Percentiles rank a stretch among this genome's conserved stretches.
Evolutionary conservation across 805 yeast species (phyloP).

Genomic region (Komagataella phaffii): DNA sequence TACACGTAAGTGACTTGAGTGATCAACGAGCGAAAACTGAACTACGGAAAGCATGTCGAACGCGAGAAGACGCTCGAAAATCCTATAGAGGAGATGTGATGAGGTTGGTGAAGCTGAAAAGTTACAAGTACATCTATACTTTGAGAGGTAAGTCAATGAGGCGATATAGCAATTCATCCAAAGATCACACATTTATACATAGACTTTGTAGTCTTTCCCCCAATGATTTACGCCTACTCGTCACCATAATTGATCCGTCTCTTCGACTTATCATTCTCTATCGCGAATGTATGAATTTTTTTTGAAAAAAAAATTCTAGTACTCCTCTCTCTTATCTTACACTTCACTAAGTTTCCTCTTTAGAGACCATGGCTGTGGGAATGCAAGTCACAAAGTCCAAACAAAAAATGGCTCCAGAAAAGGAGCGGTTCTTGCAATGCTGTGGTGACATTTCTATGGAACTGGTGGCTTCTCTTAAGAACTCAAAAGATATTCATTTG

Average conservation of each 20-base stretch:
- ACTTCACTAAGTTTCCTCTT: background rate
- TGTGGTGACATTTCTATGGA: constrained; percentile 88
- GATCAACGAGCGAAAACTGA: background rate
- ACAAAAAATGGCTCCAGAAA: constrained; percentile 74
- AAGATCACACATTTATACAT: too few species aligned
- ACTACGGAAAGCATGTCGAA: background rate
- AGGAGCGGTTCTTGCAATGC: constrained; percentile 84
- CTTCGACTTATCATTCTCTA: background rate
- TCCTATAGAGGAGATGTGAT: background rate
- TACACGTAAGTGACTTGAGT: background rate
- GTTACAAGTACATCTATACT: too few species aligned
- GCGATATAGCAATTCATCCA: too few species aligned
- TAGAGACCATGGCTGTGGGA: constrained; percentile 11
- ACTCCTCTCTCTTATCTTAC: background rate
- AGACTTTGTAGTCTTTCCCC: too few species aligned
- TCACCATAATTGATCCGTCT: background rate
- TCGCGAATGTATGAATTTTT: background rate
- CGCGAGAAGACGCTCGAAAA: background rate
- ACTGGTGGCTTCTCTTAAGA: constrained; percentile 62
- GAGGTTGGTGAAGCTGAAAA: background rate
- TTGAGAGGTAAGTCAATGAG: too few species aligned
- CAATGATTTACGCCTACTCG: too few species aligned
- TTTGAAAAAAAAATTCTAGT: too few species aligned
- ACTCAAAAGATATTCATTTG: constrained; percentile 69
- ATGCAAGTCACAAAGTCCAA: constrained; percentile 25